phyloP scores from a whole-genome alignment of 176 grass and related monocot genomes.

The Carex parvula region DNA sequence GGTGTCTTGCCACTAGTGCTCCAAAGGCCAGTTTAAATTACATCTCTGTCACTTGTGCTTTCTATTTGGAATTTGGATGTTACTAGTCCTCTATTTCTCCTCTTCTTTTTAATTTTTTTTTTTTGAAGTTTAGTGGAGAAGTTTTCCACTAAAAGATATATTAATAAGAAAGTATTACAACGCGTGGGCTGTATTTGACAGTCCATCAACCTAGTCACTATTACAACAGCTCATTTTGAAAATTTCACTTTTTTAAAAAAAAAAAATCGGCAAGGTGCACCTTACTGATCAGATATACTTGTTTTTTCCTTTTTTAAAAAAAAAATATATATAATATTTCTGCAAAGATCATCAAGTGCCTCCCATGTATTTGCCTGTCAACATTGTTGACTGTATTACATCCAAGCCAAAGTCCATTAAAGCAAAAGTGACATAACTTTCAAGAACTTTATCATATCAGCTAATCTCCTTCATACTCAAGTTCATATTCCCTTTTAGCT shows the following conservation, averaged over 20 bases:
- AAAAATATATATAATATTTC: background rate
- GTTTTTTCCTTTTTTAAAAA: background rate
- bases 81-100: background rate
- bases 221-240: too few species aligned
- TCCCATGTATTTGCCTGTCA: background rate
- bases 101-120: background rate
- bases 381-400: background rate
- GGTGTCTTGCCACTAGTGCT: conserved; percentile 78
- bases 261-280: background rate
- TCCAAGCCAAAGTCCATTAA: background rate
- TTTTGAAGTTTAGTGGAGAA: too few species aligned
- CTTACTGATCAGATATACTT: background rate
- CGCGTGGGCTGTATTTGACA: too few species aligned
- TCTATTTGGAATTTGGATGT: conserved; percentile 6
- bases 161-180: too few species aligned
- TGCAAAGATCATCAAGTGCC: background rate
- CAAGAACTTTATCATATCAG: background rate
- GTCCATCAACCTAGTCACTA: too few species aligned
- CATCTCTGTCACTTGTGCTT: conserved; percentile 29
- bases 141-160: too few species aligned
- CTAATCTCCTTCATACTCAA: background rate
- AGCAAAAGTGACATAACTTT: background rate
- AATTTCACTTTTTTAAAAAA: too few species aligned
- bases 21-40: conserved; percentile 87
- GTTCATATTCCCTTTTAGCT: background rate